Evolutionary conservation across 2,329 filamentous ascomycete genomes (phyloP).

Genomic region (Teratosphaeria gauchensis): DNA sequence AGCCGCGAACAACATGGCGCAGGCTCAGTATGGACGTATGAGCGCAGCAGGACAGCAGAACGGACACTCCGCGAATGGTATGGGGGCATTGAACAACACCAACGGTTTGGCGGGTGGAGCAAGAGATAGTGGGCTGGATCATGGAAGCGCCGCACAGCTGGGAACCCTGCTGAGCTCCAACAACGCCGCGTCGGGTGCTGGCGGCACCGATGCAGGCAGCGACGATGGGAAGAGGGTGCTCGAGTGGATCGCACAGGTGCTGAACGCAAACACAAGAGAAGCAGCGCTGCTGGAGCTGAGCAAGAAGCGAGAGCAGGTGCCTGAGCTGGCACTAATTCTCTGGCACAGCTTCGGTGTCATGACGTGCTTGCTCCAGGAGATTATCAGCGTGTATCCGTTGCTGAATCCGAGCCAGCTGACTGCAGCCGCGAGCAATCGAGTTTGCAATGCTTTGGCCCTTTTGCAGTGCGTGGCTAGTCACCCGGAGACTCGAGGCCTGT

Average conservation of each 20-base stretch:
- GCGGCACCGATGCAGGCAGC: constrained; percentile 19
- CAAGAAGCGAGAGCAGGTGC: constrained; percentile 97
- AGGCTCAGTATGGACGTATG: constrained; percentile 29
- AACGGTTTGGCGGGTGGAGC: neutral
- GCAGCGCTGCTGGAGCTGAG: constrained; percentile 87
- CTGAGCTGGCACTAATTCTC: constrained; percentile 86
- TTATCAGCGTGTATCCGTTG: constrained; percentile 95
- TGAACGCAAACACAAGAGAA: constrained; percentile 80
- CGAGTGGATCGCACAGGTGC: constrained; percentile 80
- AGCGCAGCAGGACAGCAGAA: constrained; percentile 8
- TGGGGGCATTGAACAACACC: neutral
- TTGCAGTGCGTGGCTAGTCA: constrained; percentile 96
- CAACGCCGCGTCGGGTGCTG: neutral
- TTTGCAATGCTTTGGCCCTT: constrained; percentile 92
- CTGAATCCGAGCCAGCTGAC: constrained; percentile 95
- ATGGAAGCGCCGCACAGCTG: neutral
- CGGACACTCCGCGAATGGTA: neutral
- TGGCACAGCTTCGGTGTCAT: constrained; percentile 97
- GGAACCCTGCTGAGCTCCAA: neutral
- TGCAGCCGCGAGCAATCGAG: constrained; percentile 90
- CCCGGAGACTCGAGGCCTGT: constrained; percentile 88
- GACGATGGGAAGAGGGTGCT: constrained; percentile 92
- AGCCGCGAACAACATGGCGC: constrained; percentile 34
- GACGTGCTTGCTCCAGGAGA: constrained; percentile 94
- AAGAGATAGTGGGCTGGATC: neutral